Conservation (phyloP, 176 grass and related monocot species). For the Ananas comosus region DNA sequence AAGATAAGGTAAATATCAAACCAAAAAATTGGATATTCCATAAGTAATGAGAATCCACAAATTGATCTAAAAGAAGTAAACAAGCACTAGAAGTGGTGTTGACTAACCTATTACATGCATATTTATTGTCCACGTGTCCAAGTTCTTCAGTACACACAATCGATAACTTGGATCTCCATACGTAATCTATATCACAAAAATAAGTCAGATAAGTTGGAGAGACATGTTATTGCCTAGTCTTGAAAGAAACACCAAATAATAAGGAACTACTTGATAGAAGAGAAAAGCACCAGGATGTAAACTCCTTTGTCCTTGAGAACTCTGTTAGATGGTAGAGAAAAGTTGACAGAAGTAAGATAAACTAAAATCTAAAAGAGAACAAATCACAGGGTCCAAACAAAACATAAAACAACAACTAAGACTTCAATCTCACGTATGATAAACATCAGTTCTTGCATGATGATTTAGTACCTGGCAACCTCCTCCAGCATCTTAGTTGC, state of each 20-base stretch:
- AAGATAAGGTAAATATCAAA: not conserved
- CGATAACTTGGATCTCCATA: slow-evolving; percentile 94
- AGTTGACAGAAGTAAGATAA: slow-evolving; percentile 18
- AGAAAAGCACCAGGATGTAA: slow-evolving; percentile 74
- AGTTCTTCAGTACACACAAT: slow-evolving; percentile 48
- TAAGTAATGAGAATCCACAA: not conserved
- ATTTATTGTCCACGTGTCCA: slow-evolving; percentile 62
- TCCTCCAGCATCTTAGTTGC: slow-evolving; percentile 71
- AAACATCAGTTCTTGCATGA: not conserved
- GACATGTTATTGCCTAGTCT: not conserved
- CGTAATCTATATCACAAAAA: slow-evolving; percentile 53
- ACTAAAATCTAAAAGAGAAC: not conserved
- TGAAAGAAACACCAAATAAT: not conserved
- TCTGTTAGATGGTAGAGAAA: slow-evolving; percentile 26
- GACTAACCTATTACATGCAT: slow-evolving; percentile 91
- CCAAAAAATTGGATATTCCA: not conserved
- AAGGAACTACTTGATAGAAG: not conserved
- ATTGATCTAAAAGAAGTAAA: not conserved
- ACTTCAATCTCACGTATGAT: not conserved
- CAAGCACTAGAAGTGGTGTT: not conserved
- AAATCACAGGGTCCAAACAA: not conserved
- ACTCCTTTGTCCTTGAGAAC: slow-evolving; percentile 68
- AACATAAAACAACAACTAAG: slow-evolving; percentile 5
- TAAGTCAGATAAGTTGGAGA: slow-evolving; percentile 16
- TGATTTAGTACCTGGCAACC: slow-evolving; percentile 45